Base-by-base conservation (phyloP, 768 basidiomycete genomes). In the Myochromella boudieri region DNA sequence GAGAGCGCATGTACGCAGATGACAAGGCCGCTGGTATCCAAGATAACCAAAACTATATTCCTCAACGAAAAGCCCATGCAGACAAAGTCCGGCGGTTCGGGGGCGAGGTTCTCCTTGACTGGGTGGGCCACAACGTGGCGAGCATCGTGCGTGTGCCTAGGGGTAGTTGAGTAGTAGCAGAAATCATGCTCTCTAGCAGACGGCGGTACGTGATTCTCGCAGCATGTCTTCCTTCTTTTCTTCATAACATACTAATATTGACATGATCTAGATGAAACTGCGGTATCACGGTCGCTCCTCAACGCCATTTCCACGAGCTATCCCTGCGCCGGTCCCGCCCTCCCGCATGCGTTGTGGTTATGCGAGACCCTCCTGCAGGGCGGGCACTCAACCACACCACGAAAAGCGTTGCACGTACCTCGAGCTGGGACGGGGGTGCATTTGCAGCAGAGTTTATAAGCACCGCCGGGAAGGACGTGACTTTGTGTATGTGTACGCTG, bases 361-460 rank as follows among this genome's bases (percentile, higher is more conserved):
- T 95, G 91, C 76, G 95, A 97, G 63, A 83, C 82, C 5, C 80
- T 97, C 5, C 74, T 97, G 1, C 91, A 95, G 60, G 94, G 94
- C 4, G 94, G 94, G 0, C 92, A 95, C 61, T 97, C 66, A 83
- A 81, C 50, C 84, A 82, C 25, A 62, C 76, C 0, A 76, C 81
- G 2, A 74, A 75, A 17, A 51, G 75, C 2, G 70, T 95, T 27
- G 75, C 77, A 25, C 74, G 64, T 6, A 71, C 77, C 2, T 56
- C 75, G 2, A 53, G 63, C 1, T 92, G 85, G 75, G 80, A 84
- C 15, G 68, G 84, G 0, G 60, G 65, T 1, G 66, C 64, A 1
- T 91, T 91, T 52, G 88, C 87, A 0, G 64, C 66, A 3, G 60
- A 66, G 9, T 87, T 90, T 58, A 64, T 87, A 18, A 61, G 71